Evolutionary conservation across 768 basidiomycete species (phyloP).

Genomic region (Podaxis carcinomalis): DNA sequence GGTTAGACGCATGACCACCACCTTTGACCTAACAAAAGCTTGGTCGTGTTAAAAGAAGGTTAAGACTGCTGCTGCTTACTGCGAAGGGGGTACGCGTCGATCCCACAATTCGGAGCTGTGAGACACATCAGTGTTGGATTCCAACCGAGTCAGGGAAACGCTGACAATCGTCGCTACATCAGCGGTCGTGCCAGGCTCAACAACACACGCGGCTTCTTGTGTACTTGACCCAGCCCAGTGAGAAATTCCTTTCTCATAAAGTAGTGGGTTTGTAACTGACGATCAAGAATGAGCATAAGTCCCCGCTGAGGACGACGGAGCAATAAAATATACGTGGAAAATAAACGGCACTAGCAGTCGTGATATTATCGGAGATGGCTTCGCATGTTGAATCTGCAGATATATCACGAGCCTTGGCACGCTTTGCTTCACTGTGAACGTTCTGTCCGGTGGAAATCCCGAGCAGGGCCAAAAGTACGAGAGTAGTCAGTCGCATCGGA

Average conservation of each 20-base stretch:
- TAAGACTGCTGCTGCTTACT: constrained; percentile 24
- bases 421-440: neutral
- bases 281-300: neutral
- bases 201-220: constrained; percentile 42
- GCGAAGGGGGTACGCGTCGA: constrained; percentile 45
- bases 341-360: constrained; percentile 41
- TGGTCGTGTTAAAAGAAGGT: constrained; percentile 30
- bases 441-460: neutral
- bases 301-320: neutral
- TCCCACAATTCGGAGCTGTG: constrained; percentile 42
- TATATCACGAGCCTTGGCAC: neutral
- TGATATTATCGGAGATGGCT: constrained; percentile 33
- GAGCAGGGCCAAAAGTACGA: neutral
- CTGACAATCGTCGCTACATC: constrained; percentile 48
- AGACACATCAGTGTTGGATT: neutral
- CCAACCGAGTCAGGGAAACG: neutral
- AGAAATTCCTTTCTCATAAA: constrained; percentile 37
- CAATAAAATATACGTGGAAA: constrained; percentile 28
- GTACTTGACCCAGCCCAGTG: constrained; percentile 51
- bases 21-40: constrained; percentile 45
- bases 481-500: neutral
- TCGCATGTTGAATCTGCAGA: constrained; percentile 26
- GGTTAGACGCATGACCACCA: constrained; percentile 55
- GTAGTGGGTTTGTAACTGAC: constrained; percentile 16
- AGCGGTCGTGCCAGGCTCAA: constrained; percentile 47